Evolutionary conservation across 805 yeast species (phyloP), one percentile per base, ranked within the genome.

Genomic region (Ogataea corticis): DNA sequence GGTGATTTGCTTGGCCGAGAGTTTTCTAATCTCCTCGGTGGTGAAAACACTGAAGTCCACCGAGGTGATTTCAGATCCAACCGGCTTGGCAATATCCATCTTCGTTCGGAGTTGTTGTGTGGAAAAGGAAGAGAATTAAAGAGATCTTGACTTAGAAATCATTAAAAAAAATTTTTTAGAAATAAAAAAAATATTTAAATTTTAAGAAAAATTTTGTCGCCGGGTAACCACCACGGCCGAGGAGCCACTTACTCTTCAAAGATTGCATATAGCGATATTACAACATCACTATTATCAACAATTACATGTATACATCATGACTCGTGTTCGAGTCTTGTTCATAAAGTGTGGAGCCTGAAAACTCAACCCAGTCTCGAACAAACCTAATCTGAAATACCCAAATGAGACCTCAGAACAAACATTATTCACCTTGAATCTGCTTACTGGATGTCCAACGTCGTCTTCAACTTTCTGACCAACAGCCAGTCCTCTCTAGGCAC

Each of bases 401-500:
- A n/a, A n/a, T n/a, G n/a, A n/a, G n/a, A n/a, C n/a, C n/a, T n/a
- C n/a, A n/a, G n/a, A n/a, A n/a, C n/a, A n/a, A n/a, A n/a, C n/a
- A n/a, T n/a, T n/a, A n/a, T n/a, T n/a, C n/a, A n/a, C n/a, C n/a
- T 14, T 17, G 15, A 35, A 5, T 31, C 18, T 7, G 15, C 23
- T 19, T 37, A 83, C 68, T 82, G 80, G 55, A 94, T 92, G 64
- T 88, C 96, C 59, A 94, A 87, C 37, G 88, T 78, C 37, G 90
- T 80, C 72, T 94, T 94, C 71, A 94, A 79, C 62, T 86, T 84
- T 75, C 87, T 87, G 62, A 94, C 76, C 66, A 94, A 76, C 49
- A 92, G 63, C 99, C 99, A 94, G 68, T 94, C 99, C 38, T 91
- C 96, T 68, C 96, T 84, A 38, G 92, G 76, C 51, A 94, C 99